phyloP scores from a whole-genome alignment of 257 asterid genomes.

The Solanum bulbocastanum region DNA sequence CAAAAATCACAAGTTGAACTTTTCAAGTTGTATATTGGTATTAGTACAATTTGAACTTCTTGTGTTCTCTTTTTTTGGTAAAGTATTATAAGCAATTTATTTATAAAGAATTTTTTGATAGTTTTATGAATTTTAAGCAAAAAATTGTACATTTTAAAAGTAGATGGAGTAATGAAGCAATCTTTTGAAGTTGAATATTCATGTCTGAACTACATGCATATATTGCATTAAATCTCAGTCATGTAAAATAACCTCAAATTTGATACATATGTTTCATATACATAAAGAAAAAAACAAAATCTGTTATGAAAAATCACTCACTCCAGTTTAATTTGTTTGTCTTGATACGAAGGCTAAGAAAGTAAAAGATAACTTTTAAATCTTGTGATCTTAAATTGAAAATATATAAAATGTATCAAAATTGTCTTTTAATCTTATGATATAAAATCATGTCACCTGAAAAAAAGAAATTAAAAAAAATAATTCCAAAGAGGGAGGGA shows the following conservation, averaged over 20 bases:
- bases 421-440: not conserved
- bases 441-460: not conserved
- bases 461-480: no score
- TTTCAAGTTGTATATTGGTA: not conserved
- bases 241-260: not conserved
- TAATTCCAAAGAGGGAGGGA: no score
- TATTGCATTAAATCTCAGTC: not conserved
- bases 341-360: not conserved
- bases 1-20: not conserved
- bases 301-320: not conserved
- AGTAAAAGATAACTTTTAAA: no score
- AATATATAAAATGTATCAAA: no score
- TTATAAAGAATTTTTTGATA: not conserved
- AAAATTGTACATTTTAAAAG: not conserved
- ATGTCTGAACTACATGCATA: not conserved
- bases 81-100: not conserved
- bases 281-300: not conserved
- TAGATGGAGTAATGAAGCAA: not conserved
- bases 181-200: not conserved
- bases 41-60: not conserved
- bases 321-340: not conserved
- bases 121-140: not conserved
- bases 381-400: no score
- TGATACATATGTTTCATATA: not conserved
- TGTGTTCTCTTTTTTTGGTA: not conserved